phyloP scores from a whole-genome alignment of 228 moss, liverwort and hornwort genomes.

The Sphagnum fallax region DNA sequence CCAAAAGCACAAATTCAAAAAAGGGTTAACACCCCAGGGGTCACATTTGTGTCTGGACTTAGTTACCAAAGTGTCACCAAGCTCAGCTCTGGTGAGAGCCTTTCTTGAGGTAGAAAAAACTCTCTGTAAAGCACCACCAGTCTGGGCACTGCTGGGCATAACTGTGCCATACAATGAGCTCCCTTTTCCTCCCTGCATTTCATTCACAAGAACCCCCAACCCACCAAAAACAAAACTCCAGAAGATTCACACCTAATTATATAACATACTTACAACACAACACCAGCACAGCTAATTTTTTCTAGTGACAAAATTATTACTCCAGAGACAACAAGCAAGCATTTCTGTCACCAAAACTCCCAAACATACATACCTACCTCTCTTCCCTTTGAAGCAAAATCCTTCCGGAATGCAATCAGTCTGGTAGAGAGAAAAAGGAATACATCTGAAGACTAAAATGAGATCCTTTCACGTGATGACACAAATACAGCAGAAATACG shows the following conservation, averaged over 20 bases:
- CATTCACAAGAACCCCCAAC: not conserved
- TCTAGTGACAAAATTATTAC: not conserved
- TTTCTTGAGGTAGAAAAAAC: constrained; percentile 17
- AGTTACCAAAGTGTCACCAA: constrained; percentile 70
- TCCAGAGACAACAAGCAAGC: no score
- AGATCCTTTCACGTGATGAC: no score
- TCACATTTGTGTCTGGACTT: no score
- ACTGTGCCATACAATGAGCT: constrained; percentile 70
- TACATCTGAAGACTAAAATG: no score
- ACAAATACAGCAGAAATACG: no score
- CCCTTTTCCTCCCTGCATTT: constrained; percentile 52
- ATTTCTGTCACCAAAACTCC: no score
- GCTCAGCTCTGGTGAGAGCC: constrained; percentile 52
- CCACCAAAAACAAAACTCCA: not conserved
- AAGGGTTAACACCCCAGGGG: no score
- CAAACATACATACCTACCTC: no score
- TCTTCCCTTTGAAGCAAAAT: no score
- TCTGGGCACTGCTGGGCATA: constrained; percentile 19
- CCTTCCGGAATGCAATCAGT: no score
- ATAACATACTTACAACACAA: not conserved
- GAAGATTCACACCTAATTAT: not conserved
- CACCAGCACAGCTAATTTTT: not conserved
- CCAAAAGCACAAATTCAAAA: no score
- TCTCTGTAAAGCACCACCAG: constrained; percentile 21
- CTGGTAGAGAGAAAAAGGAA: no score